A percentile compares a stretch with the other conserved stretches of the same genome.
Conservation (phyloP, 2,329 filamentous ascomycete genomes). For the Alternaria consortialis region DNA sequence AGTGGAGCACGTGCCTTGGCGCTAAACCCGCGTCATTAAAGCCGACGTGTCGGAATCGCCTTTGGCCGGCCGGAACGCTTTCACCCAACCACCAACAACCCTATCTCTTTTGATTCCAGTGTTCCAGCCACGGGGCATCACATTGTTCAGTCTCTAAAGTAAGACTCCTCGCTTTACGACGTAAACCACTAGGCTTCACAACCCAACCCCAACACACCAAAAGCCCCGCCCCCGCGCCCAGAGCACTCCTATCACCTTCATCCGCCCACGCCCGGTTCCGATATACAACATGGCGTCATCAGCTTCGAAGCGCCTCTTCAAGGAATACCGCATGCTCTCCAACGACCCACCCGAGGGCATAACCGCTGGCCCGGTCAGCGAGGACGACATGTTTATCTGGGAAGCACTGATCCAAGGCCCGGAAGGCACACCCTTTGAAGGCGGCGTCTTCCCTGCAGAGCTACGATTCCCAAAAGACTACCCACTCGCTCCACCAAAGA, state of each 20-base stretch:
- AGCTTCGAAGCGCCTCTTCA: conserved; percentile 81
- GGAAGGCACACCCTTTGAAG: conserved; percentile 94
- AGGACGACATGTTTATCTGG: conserved; percentile 96
- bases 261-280: not conserved
- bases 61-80: not conserved
- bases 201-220: not conserved
- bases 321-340: conserved; percentile 93
- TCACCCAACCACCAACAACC: not conserved
- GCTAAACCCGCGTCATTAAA: conserved; percentile 18
- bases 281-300: conserved; percentile 58
- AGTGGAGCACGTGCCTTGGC: conserved; percentile 14
- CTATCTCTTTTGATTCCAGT: not conserved
- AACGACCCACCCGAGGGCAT: conserved; percentile 98
- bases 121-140: not conserved
- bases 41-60: conserved; percentile 22
- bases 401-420: conserved; percentile 96
- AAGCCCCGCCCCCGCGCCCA: not conserved
- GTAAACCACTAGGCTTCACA: not conserved
- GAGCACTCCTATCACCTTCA: not conserved
- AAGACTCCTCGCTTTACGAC: not conserved
- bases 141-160: not conserved
- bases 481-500: conserved; percentile 84
- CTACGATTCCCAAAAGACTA: conserved; percentile 87
- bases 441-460: conserved; percentile 89
- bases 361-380: conserved; percentile 88